Conservation (phyloP, 805 yeast genomes). For the Nakazawaea siamensis region DNA sequence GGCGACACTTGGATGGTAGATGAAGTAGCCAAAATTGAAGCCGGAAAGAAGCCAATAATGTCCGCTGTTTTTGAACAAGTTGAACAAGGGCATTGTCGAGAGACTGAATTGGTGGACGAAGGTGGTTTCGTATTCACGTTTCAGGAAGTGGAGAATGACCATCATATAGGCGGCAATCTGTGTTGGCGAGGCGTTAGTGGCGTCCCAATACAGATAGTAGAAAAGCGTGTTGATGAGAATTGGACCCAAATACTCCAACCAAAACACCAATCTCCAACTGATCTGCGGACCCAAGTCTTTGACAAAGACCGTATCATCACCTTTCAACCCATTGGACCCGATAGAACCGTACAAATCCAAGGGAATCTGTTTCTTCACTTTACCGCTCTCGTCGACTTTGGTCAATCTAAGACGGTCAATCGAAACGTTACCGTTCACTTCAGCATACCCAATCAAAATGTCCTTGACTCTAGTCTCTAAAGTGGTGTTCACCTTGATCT, state of each 20-base stretch:
- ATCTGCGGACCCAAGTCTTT: constrained; percentile 94
- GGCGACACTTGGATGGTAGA: constrained; percentile 12
- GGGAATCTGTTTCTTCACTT: constrained; percentile 29
- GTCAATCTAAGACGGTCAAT: constrained; percentile 53
- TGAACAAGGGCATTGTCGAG: constrained; percentile 87
- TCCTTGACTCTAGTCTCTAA: constrained; percentile 23
- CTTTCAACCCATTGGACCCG: constrained; percentile 33
- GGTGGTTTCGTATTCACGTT: constrained; percentile 83
- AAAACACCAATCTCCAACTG: constrained; percentile 84
- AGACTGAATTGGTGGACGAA: constrained; percentile 80
- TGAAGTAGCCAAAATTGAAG: constrained; percentile 24
- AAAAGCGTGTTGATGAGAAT: constrained; percentile 67
- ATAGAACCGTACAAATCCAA: constrained; percentile 37
- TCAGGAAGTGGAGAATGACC: constrained; percentile 68
- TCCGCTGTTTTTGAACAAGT: constrained; percentile 78
- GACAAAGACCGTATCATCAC: constrained; percentile 40
- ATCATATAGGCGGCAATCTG: constrained; percentile 49
- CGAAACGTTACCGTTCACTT: constrained; percentile 28
- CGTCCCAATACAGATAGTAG: constrained; percentile 34
- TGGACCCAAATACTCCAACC: constrained; percentile 88
- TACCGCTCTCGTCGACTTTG: constrained; percentile 19
- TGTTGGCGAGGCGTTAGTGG: constrained; percentile 34
- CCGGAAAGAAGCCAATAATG: constrained; percentile 96
- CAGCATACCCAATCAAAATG: constrained; percentile 32
- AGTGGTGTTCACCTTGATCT: constrained; percentile 33